These are phyloP conservation scores for Aristolochia fimbriata DNA, from an alignment of 164 flowering plant genomes.

Conservation along the genomic window DNA sequence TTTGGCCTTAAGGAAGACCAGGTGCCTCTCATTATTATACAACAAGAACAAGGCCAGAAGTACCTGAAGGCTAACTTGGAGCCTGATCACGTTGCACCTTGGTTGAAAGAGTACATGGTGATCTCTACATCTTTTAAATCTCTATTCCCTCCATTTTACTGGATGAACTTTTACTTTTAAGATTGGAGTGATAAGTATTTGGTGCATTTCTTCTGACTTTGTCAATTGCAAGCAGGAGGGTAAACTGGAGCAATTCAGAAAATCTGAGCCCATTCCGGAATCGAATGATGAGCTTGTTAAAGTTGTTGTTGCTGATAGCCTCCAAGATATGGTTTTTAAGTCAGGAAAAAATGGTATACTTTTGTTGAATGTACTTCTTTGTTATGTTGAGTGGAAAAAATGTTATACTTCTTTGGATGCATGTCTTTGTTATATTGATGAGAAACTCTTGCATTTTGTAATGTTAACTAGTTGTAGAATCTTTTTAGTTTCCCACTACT, in stretches of 20 bases:
- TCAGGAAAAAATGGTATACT: conserved; percentile 82
- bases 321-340: conserved; percentile 66
- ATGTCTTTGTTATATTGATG: background rate
- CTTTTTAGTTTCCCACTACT: background rate
- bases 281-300: conserved; percentile 86
- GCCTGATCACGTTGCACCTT: conserved; percentile 59
- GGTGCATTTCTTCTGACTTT: no score
- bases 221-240: conserved; percentile 48
- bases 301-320: conserved; percentile 81
- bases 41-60: conserved; percentile 46
- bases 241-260: conserved; percentile 34
- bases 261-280: conserved; percentile 86
- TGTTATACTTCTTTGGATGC: no score
- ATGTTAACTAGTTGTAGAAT: background rate
- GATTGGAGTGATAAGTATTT: background rate
- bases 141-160: no score
- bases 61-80: conserved; percentile 55
- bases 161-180: background rate
- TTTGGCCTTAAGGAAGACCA: conserved; percentile 72
- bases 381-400: no score
- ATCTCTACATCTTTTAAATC: background rate
- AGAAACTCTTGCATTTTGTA: background rate
- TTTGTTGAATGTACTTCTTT: no score
- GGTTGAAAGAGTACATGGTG: conserved; percentile 84
- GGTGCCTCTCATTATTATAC: conserved; percentile 66